Evolutionary conservation across 1,284 basidiomycete genomes (phyloP).

Genomic region (Apiotrichum brassicae): DNA sequence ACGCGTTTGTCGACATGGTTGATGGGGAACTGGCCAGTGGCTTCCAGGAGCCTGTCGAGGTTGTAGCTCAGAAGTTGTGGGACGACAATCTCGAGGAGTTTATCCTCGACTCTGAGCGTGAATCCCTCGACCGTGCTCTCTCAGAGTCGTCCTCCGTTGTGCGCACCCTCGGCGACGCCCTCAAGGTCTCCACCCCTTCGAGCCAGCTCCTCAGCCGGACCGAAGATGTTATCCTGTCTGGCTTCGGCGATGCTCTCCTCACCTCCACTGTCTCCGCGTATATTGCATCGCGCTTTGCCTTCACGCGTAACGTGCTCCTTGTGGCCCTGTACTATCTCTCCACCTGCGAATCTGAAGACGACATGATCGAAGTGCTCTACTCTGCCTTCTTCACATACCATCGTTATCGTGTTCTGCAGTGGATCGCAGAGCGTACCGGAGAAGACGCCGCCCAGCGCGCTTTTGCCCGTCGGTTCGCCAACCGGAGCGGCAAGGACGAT

Average conservation of each 20-base stretch:
- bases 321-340: constrained; percentile 38
- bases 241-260: constrained; percentile 39
- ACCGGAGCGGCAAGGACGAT: constrained; percentile 24
- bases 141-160: constrained; percentile 16
- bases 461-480: constrained; percentile 14
- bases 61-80: constrained; percentile 19
- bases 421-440: constrained; percentile 35
- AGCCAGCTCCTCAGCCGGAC: neutral
- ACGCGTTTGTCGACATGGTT: constrained; percentile 23
- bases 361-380: constrained; percentile 30
- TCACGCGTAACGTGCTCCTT: constrained; percentile 40
- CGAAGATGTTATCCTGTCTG: constrained; percentile 25
- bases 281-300: constrained; percentile 34
- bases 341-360: constrained; percentile 28
- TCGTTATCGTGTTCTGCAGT: constrained; percentile 36
- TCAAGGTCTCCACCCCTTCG: constrained; percentile 19
- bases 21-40: constrained; percentile 15
- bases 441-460: constrained; percentile 21
- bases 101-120: constrained; percentile 19
- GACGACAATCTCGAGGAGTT: constrained; percentile 31
- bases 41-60: constrained; percentile 23
- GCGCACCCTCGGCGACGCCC: constrained; percentile 20
- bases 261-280: constrained; percentile 26
- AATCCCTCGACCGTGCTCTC: constrained; percentile 18
- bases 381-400: constrained; percentile 39